These are phyloP conservation scores for Aspergillus sp. DNA, from an alignment of 2,329 filamentous ascomycete species.

Conservation along the genomic window DNA sequence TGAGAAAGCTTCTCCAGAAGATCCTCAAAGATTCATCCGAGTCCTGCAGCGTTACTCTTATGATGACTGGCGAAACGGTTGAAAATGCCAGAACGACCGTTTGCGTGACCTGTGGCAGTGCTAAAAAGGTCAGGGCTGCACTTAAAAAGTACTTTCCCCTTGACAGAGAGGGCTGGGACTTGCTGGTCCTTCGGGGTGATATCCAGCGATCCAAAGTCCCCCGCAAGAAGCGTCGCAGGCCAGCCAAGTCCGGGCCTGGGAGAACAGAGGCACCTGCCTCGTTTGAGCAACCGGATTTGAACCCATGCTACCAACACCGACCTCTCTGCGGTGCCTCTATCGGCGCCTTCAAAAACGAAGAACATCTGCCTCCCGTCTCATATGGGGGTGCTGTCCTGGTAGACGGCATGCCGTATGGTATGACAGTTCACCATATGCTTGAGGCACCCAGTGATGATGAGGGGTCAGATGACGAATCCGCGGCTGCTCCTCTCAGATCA, in stretches of 20 bases:
- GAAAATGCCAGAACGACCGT: slow-evolving; percentile 58
- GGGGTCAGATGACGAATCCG: slow-evolving; percentile 34
- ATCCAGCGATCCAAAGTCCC: slow-evolving; percentile 52
- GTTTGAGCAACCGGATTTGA: slow-evolving; percentile 40
- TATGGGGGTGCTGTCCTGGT: slow-evolving; percentile 84
- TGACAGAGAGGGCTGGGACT: slow-evolving; percentile 52
- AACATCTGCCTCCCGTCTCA: slow-evolving; percentile 84
- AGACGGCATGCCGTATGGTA: slow-evolving; percentile 79
- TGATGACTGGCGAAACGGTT: slow-evolving; percentile 55
- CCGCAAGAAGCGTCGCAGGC: slow-evolving; percentile 35
- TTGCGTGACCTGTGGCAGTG: slow-evolving; percentile 58
- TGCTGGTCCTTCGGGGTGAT: slow-evolving; percentile 58
- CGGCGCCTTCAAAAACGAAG: slow-evolving; percentile 78
- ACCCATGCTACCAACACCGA: slow-evolving; percentile 71
- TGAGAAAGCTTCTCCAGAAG: slow-evolving; percentile 56
- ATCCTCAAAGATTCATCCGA: slow-evolving; percentile 56
- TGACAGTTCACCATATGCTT: slow-evolving; percentile 96
- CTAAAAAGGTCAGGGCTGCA: slow-evolving; percentile 53
- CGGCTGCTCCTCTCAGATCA: slow-evolving; percentile 37
- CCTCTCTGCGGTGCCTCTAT: slow-evolving; percentile 88
- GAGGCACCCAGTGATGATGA: slow-evolving; percentile 60
- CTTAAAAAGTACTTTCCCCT: slow-evolving; percentile 55
- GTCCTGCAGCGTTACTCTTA: slow-evolving; percentile 57
- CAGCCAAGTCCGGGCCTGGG: slow-evolving; percentile 25
- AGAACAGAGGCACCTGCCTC: slow-evolving; percentile 18